Evolutionary conservation across 2,329 filamentous ascomycete species (phyloP).

Genomic region (Nannizzia gypsea): DNA sequence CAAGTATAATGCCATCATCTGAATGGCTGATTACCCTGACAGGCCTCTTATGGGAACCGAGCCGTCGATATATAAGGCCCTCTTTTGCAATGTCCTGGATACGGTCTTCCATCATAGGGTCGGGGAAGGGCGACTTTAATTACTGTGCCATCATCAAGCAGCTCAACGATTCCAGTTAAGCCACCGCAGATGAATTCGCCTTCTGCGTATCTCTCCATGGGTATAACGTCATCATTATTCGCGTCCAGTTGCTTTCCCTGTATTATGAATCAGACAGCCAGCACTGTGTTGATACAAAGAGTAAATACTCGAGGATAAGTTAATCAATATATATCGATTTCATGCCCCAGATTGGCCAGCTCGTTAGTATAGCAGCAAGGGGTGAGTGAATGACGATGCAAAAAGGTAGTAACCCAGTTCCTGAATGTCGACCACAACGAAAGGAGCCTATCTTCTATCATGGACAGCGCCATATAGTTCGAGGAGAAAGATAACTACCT

Average conservation of each 20-base stretch:
- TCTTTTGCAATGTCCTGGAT: conserved; percentile 7
- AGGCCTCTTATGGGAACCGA: conserved; percentile 6
- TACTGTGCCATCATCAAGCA: conserved; percentile 4
- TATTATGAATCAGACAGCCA: neutral
- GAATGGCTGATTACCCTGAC: conserved; percentile 6
- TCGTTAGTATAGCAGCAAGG: neutral
- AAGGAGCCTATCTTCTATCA: neutral
- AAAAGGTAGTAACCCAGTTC: neutral
- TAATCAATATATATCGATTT: neutral
- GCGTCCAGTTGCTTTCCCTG: neutral
- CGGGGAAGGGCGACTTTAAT: conserved; percentile 7
- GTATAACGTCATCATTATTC: neutral
- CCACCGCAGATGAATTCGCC: conserved; percentile 6
- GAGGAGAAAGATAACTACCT: too few species aligned
- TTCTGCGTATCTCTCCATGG: conserved; percentile 2
- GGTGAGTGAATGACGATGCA: neutral
- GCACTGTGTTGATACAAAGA: neutral
- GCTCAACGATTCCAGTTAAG: conserved; percentile 9
- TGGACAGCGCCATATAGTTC: neutral
- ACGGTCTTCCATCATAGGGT: neutral
- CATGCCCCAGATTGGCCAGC: neutral
- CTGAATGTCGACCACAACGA: neutral
- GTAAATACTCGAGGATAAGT: neutral
- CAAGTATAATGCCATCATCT: conserved; percentile 2
- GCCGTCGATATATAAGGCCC: conserved; percentile 3